Base-by-base conservation (phyloP, 192 early-diverging fungal genomes). In the Helicostylum pulchrum region DNA sequence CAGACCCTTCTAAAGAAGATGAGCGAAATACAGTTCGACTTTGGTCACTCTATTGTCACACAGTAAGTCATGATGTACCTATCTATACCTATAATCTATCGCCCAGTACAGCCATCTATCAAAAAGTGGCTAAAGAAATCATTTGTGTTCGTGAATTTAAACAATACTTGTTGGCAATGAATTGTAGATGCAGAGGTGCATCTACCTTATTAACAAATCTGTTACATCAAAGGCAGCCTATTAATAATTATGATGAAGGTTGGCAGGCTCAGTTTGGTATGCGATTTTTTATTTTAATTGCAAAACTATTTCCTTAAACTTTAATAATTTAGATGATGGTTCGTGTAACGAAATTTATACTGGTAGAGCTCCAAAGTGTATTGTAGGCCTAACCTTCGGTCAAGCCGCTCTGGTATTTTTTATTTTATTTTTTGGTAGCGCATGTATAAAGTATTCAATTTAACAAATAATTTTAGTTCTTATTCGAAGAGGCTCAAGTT, bases 151-250 rank as follows among this genome's bases (percentile, higher is more conserved):
- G 71, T 17, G 78, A 80, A 50, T 75, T 80, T 32, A 80, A 78
- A 42, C 80, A 81, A 15, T 66, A 72, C 31, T 36, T 81, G 15
- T 50, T 81, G 32, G 77, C 75, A 7, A 85, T 81, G 64, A 85
- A 77, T 42, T 83, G 81, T 62, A 69, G 81, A 4, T 83, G 81
- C 52, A 62, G 70, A 1, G 85, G 85, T 11, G 68, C 81, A 0
- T 77, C 81, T 0, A 84, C 86, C n/a, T 57, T 90, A 17, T 71
- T 90, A 20, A 73, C 84, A 20, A 90, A 90, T 62, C 67, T 90
- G 7, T 51, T 90, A 2, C 80, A 84, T 45, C 78, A 81, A 15
- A 69, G 68, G 31, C 76, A 86, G 56, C 85, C 69, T 44, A 58
- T 70, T 17, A 79, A 74, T 60, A 69, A 55, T 17, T 87, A 85